Evolutionary conservation across 768 basidiomycete genomes (phyloP), one percentile per base, ranked within the genome.

Genomic region (Collybia nuda): DNA sequence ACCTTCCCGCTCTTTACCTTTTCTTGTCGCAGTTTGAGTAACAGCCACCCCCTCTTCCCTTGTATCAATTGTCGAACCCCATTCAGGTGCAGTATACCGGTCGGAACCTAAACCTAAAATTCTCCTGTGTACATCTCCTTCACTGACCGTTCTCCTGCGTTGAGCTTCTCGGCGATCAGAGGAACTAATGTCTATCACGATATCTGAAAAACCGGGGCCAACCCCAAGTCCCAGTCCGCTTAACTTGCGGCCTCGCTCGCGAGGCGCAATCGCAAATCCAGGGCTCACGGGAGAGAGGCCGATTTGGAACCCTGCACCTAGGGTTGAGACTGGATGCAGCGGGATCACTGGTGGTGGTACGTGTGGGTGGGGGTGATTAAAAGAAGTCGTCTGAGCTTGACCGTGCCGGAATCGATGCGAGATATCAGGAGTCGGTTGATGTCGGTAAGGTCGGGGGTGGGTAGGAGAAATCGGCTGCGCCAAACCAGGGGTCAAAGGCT

Each of bases 271-370:
- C n/a, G 77, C 73, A 57, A 90, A 90, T n/a, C 88, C 88, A 26
- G 88, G 88, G 58, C 85, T 87, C 48, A 85, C 69, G 14, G 88
- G 85, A 21, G 86, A 87, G 36, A 90, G 60, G 4, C 88, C 88
- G 55, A 90, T 89, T 56, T 85, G 83, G 68, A 90, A 83, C 6
- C 86, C 88, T 3, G 71, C 56, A 12, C 76, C 73, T 17, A 79
- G 55, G 8, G 71, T 62, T 1, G 73, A 65, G 6, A 70, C 69
- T 14, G 72, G 62, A 44, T 70, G 68, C 9, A 71, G 63, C 21
- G 68, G 66, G n/a, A 69, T 66, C 37, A 70, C 63, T 8, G 59
- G 62, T 29, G 55, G 49, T 45, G 64, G 47, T 15, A 55, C 18
- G 17, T 39, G 46, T 24, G 23, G 2, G 26, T 38, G 46, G 23